A percentile compares a stretch with the other conserved stretches of the same genome.
These are phyloP conservation scores for Centaurea solstitialis DNA, from an alignment of 129 eudicot genomes.

Conservation along the genomic window DNA sequence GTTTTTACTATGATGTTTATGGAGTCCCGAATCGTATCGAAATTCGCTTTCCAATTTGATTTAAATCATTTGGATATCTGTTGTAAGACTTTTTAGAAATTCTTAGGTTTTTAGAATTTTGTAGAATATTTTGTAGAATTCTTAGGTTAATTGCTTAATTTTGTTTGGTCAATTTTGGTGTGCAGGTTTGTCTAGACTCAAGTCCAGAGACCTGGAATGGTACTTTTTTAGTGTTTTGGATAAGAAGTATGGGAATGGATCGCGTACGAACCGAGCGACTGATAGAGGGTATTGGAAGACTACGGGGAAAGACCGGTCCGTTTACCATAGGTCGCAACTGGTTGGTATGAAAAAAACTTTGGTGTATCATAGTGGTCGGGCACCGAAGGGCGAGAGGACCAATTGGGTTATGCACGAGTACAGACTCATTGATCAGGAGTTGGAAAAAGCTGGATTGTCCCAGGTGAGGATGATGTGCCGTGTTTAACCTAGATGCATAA, in stretches of 20 bases:
- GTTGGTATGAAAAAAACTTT: slow-evolving; percentile 96
- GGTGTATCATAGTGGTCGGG: slow-evolving; percentile 87
- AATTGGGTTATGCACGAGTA: slow-evolving; percentile 99
- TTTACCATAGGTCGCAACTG: slow-evolving; percentile 57
- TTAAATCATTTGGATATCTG: background rate
- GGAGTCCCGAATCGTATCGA: background rate
- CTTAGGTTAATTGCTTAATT: background rate
- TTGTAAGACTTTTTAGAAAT: background rate
- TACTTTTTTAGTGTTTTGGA: slow-evolving; percentile 84
- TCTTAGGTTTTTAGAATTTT: background rate
- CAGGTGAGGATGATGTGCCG: slow-evolving; percentile 52
- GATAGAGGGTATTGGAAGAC: slow-evolving; percentile 94
- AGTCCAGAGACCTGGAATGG: slow-evolving; percentile 89
- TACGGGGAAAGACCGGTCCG: slow-evolving; percentile 89
- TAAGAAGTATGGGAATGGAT: slow-evolving; percentile 84
- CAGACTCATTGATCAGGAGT: slow-evolving; percentile 69
- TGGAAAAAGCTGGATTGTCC: slow-evolving; percentile 60
- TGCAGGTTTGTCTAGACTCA: slow-evolving; percentile 68
- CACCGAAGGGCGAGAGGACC: slow-evolving; percentile 79
- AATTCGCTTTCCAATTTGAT: background rate
- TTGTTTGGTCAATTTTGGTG: slow-evolving; percentile 30
- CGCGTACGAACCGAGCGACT: slow-evolving; percentile 86
- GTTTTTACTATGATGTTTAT: background rate
- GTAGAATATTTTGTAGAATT: no score
- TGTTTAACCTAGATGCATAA: background rate